phyloP scores from a whole-genome alignment of 345 rosid species.

The Eucalyptus shirleyi region DNA sequence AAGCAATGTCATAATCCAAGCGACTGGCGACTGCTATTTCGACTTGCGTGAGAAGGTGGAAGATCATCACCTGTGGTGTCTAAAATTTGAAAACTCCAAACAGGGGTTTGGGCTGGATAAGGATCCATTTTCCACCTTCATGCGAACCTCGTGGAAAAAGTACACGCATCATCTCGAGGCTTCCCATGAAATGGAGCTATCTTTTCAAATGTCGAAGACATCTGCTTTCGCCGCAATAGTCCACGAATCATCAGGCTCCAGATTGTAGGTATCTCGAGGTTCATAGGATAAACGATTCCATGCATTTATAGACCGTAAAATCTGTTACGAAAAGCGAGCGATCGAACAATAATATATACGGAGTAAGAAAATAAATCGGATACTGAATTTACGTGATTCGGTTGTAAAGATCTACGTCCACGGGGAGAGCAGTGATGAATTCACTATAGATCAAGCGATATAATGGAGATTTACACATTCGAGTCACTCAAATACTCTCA shows the following conservation, averaged over 20 bases:
- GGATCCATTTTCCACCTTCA: background rate
- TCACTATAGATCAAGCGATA: no score
- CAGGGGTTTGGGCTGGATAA: background rate
- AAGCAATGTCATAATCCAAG: background rate
- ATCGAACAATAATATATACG: fast-evolving
- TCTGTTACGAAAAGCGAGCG: no score
- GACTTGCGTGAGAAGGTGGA: background rate
- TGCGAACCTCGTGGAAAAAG: background rate
- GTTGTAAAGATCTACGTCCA: fast-evolving
- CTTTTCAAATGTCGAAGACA: background rate
- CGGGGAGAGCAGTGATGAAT: fast-evolving
- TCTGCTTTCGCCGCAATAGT: background rate
- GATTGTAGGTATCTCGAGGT: background rate
- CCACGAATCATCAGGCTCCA: background rate
- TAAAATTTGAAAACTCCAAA: background rate
- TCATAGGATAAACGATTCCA: background rate
- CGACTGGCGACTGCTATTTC: background rate
- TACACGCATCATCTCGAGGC: background rate
- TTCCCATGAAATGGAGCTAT: background rate
- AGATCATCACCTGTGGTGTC: background rate
- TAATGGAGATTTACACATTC: no score
- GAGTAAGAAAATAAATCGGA: no score
- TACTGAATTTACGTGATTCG: fast-evolving
- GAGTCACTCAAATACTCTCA: no score
- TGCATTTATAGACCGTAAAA: background rate